Evolutionary conservation across 352 stramenopile species (phyloP).

Genomic region (Globisporangium paroecandrum): DNA sequence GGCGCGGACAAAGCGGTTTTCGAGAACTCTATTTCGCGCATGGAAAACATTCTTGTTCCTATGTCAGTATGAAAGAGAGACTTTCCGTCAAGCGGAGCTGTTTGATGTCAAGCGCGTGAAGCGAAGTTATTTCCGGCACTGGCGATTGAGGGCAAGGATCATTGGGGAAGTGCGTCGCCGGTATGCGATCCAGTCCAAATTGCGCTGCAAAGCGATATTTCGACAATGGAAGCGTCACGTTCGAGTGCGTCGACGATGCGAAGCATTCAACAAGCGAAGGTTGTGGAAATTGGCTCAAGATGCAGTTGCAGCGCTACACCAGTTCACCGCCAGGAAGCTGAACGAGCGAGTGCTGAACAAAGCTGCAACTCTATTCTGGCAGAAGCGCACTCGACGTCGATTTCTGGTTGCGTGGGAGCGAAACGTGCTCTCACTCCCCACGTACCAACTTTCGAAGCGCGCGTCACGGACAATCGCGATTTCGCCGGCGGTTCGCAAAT

Average conservation of each 20-base stretch:
- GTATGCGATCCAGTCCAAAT: background rate
- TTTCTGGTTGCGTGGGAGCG: conserved; percentile 3
- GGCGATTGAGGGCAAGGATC: background rate
- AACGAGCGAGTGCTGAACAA: conserved; percentile 10
- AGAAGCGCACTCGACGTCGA: background rate
- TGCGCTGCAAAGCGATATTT: background rate
- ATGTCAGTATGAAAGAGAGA: background rate
- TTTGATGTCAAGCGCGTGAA: background rate
- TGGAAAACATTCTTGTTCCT: conserved; percentile 10
- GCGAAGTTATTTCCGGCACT: background rate
- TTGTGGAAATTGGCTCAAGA: background rate
- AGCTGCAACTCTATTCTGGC: conserved; percentile 4
- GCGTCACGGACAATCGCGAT: conserved; percentile 8
- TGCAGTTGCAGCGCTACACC: background rate
- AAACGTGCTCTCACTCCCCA: background rate
- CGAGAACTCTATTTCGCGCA: background rate
- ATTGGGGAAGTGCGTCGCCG: conserved; percentile 5
- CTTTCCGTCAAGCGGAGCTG: background rate
- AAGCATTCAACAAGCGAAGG: background rate
- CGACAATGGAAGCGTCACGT: background rate
- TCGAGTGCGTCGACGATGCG: background rate
- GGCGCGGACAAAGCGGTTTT: background rate
- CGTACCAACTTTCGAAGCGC: background rate
- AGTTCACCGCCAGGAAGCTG: background rate
- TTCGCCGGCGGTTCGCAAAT: conserved; percentile 12